Evolutionary conservation across 257 asterid genomes (phyloP), one percentile per base, ranked within the genome.

Genomic region (Solanum chiquidenum): DNA sequence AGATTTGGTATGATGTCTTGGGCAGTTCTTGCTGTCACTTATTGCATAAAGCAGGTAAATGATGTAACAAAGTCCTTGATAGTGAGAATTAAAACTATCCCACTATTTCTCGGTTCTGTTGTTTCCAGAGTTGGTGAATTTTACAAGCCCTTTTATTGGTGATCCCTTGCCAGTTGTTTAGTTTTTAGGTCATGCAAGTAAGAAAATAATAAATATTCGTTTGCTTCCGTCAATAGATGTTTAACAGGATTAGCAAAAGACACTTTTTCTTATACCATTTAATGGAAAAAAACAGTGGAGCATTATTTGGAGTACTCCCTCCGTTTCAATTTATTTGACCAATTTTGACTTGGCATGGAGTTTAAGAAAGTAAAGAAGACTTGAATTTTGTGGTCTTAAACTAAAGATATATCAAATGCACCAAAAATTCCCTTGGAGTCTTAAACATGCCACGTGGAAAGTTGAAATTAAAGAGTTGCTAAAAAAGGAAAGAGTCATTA

Each of bases 1-100:
- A 93, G 99, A 91, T 97, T 97, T 76, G 99, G 99, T 87, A 97
- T 97, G 99, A 97, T 97, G 98, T 94, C 98, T 44, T 97, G 99
- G 99, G 99, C 97, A 75, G 99, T 97, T 92, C 98, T 97, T 89
- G 94, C 98, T 33, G 90, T 97, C 87, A 97, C 99, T 18, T 97
- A 95, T 89, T 95, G 98, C 94, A 95, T 97, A 89, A 97, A 97
- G 88, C 99, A 97, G 99, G 99, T 97, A 90, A 20, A 44, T 89
- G 44, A 38, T 52, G 68, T 42, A 25, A 68, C 4, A 0, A 33
- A 18, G 82, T 46, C 83, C 52, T 21, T 31, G 83, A 86, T 21
- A 72, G 82, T 40, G 87, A 44, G n/a, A 69, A 69, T 20, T 23
- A 16, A 44, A 35, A 4, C 2, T 25, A 44, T 46, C 35, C 71